Evolutionary conservation across 2,329 filamentous ascomycete genomes (phyloP), one percentile per base, ranked within the genome.

Genomic region (Leptodontidium sp.): DNA sequence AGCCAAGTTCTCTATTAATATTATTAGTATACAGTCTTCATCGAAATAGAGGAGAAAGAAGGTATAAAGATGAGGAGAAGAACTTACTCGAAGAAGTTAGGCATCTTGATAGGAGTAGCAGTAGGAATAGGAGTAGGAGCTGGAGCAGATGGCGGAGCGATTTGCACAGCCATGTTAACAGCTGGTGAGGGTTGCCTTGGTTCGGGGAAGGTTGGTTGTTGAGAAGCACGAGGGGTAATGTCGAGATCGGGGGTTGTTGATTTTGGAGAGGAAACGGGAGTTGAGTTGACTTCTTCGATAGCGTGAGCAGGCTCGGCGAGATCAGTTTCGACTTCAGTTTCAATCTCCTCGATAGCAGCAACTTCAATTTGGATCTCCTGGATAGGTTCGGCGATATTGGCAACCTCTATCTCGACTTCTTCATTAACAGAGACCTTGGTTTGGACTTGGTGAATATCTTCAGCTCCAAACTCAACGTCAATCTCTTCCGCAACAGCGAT

Each of bases 81-180:
- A 43, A 53, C 49, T 43, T 55, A 55, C 61, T 40, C 49, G 49
- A 38, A 43, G 32, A 64, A 53, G 24, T 15, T 55, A 5, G 61
- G 21, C 61, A 43, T 43, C 32, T 53, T 40, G 21, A 45, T 21
- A 4, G 38, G n/a, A 11, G n/a, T 24, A 4, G 32, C 11, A 40
- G 57, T 24, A 17, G 38, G n/a, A 12, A 21, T 26, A 26, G 47
- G 47, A 24, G 47, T 21, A 11, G 47, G 47, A 7, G 47, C 21
- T 11, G 8, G 47, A 50, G 8, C 11, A 40, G 11, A 9, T 8
- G 11, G 7, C 8, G 38, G 38, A 40, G 38, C 5, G 38, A 40
- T 40, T 40, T 40, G 38, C 9, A 40, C n/a, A 21, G 47, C 47
- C 47, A 50, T 50, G 7, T 50, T 50, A 21, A 21, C n/a, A 21